Evolutionary conservation across 1,139 yeast genomes (phyloP).

Genomic region (Protomyces arabidopsidicola): DNA sequence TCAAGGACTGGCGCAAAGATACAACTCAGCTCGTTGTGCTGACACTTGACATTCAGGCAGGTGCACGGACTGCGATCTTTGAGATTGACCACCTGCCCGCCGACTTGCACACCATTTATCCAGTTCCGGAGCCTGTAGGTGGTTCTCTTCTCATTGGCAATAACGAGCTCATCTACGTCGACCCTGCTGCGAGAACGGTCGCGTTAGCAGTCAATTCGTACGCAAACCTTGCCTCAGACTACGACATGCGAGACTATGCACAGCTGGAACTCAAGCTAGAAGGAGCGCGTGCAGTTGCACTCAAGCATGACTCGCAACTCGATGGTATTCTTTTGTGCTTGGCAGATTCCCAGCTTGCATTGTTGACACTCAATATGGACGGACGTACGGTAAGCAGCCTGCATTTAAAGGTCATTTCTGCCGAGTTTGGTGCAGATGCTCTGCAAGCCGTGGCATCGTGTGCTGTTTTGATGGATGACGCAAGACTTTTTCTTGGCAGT

Average conservation of each 20-base stretch:
- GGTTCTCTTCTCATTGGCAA: constrained; percentile 71
- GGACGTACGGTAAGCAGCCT: constrained; percentile 45
- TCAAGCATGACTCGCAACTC: constrained; percentile 34
- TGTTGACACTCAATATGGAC: constrained; percentile 51
- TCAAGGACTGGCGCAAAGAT: constrained; percentile 55
- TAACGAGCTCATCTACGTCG: constrained; percentile 73
- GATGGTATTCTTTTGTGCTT: constrained; percentile 53
- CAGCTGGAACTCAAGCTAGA: constrained; percentile 56
- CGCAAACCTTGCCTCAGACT: constrained; percentile 50
- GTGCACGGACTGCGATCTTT: constrained; percentile 62
- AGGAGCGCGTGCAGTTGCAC: constrained; percentile 48
- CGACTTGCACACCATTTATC: constrained; percentile 61
- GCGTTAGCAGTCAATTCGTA: constrained; percentile 64
- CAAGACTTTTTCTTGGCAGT: constrained; percentile 45
- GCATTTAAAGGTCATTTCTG: constrained; percentile 34
- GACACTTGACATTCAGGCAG: constrained; percentile 60
- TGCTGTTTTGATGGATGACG: constrained; percentile 32
- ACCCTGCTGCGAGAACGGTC: constrained; percentile 69
- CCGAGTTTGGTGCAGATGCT: constrained; percentile 23
- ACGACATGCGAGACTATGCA: constrained; percentile 52
- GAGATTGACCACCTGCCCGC: constrained; percentile 65
- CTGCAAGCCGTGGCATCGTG: constrained; percentile 25
- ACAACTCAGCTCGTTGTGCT: constrained; percentile 50
- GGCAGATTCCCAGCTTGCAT: constrained; percentile 50
- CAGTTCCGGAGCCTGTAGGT: constrained; percentile 63